Base-by-base conservation (phyloP, 2,329 filamentous ascomycete genomes). In the Aspergillus latus region DNA sequence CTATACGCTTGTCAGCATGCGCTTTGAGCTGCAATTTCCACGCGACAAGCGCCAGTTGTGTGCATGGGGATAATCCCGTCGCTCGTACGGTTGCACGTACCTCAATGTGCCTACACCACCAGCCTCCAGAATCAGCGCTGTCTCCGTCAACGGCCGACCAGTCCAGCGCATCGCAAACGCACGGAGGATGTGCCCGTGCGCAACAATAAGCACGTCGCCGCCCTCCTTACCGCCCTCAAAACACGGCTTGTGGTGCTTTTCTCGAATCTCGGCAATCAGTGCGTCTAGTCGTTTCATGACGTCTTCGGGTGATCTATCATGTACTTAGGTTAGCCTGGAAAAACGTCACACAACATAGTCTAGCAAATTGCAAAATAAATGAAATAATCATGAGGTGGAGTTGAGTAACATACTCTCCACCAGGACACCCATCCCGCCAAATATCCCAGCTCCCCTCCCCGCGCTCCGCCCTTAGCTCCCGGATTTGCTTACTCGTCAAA, bases 81-180 rank as follows among this genome's bases (percentile, higher is more conserved):
- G 21, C 21, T 21, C 21, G 21, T 9, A 3, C 10, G 16, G 28
- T 28, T 10, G 29, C 16, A 36, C 44, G n/a, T 67, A 88, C 86
- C 88, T 93, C 64, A 95, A 70, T 2, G 88, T 89, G 0, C 89
- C 90, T 1, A 94, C 86, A 63, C 89, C 90, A n/a, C 90, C 90
- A 5, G 90, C 89, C 72, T 97, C 92, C n/a, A 97, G 77, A 59
- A 96, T 79, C 70, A 97, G 85, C 5, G 86, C 84, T 39, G 90
- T 91, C 49, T 91, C 87, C 53, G 84, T 82, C 57, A 97, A 78
- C 10, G 84, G 80, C 76, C 88, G 88, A 0, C 85, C 84, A 0
- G 87, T 82, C 92, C 92, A 97, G 32, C 92, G 82, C 79, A 93
- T 90, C 5, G 92, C 92, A 71, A 97, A 91, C 0, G 90, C 90